A percentile compares a stretch with the other conserved stretches of the same genome.
These are phyloP conservation scores for Climacium dendroides DNA, from an alignment of 225 moss, liverwort and hornwort genomes.

Conservation along the genomic window DNA sequence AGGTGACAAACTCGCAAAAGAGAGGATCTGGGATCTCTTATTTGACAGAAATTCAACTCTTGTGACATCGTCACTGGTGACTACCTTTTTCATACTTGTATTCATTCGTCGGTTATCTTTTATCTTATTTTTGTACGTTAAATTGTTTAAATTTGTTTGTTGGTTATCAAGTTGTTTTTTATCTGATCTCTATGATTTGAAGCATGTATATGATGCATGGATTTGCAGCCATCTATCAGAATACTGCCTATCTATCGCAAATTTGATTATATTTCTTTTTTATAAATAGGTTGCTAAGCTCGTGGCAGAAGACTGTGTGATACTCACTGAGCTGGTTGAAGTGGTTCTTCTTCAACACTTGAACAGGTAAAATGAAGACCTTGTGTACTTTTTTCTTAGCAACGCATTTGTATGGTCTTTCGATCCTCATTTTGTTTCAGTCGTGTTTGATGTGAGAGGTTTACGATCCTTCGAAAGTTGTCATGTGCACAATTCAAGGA, in stretches of 20 bases:
- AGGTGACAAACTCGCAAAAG: conserved; percentile 80
- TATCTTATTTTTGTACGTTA: not conserved
- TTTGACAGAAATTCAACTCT: conserved; percentile 61
- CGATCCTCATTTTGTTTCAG: not conserved
- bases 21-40: conserved; percentile 73
- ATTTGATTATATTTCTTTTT: not conserved
- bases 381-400: not conserved
- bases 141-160: not conserved
- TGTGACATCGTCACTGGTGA: conserved; percentile 62
- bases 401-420: not conserved
- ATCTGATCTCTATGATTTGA: not conserved
- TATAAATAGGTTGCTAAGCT: conserved; percentile 53
- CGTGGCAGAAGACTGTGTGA: conserved; percentile 64
- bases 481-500: not conserved
- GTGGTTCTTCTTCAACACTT: conserved; percentile 66
- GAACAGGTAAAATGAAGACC: conserved; percentile 16
- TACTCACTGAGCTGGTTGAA: conserved; percentile 57
- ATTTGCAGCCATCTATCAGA: not conserved
- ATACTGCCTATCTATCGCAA: not conserved
- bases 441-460: not conserved
- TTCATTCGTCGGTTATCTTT: not conserved
- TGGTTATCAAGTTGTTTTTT: not conserved
- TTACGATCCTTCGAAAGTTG: not conserved
- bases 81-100: not conserved
- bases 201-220: not conserved